Evolutionary conservation across 495 filamentous ascomycete genomes (phyloP), one percentile per base, ranked within the genome.

Genomic region (Cercophora newfieldiana): DNA sequence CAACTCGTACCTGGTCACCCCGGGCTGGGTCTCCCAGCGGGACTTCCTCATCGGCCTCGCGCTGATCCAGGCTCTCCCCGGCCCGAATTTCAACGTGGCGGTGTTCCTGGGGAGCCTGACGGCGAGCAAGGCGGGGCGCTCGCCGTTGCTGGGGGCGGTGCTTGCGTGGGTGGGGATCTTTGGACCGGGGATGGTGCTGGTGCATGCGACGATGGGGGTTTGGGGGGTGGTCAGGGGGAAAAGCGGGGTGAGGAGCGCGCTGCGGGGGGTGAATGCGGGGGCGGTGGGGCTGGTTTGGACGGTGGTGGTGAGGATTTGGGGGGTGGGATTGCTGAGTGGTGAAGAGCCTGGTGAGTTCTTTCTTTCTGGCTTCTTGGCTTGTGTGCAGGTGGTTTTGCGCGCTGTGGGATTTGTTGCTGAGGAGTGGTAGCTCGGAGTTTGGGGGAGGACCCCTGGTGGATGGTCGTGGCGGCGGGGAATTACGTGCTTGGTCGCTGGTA

Each of bases 51-150:
- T 59, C 31, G 57, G 57, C 19, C 16, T 59, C 2, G 57, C 57
- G 1, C 28, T 59, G 1, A 59, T 59, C 7, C 57, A 59, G 19
- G 57, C 29, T 18, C 44, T 21, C n/a, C 57, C 57, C 19, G 57
- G 57, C 19, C 57, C 57, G 19, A 59, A 59, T 30, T 59, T 59
- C 29, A 59, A 59, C 29, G 44, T 59, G 2, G 57, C 57, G 18
- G 57, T 59, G 57, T 59, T 59, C 44, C 57, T 59, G 18, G 57
- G 57, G 31, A 59, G 57, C 28, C 31, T 59, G 29, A 25, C 57
- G 29, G 57, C 57, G 2, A 47, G 12, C 5, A 59, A 44, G 18
- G 57, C 10, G 24, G 57, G 25, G 16, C 6, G 8, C 10, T n/a
- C 16, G 16, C 57, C 57, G 1, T 10, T 44, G 29, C 19, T 44